These are phyloP conservation scores for Aspergillus ustus DNA, from an alignment of 2,329 filamentous ascomycete species.

Conservation along the genomic window DNA sequence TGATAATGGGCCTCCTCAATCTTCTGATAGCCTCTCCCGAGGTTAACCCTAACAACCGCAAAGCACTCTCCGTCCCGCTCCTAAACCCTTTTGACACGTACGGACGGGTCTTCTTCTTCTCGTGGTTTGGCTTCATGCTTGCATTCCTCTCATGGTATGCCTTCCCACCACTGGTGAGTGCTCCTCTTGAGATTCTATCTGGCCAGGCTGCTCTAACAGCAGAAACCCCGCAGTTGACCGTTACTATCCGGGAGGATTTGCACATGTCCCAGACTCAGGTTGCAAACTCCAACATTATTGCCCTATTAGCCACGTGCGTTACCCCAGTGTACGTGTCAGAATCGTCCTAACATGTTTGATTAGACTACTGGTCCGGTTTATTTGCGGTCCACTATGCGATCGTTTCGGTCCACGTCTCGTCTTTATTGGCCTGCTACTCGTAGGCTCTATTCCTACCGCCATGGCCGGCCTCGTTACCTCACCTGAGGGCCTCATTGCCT, in stretches of 20 bases:
- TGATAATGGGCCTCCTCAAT: slow-evolving; percentile 31
- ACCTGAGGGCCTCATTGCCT: slow-evolving; percentile 56
- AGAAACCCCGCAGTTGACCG: slow-evolving; percentile 57
- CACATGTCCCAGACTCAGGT: slow-evolving; percentile 71
- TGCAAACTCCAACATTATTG: slow-evolving; percentile 89
- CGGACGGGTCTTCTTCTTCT: slow-evolving; percentile 88
- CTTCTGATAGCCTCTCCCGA: slow-evolving; percentile 60
- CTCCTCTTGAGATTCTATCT: background rate
- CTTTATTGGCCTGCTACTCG: slow-evolving; percentile 76
- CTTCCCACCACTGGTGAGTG: slow-evolving; percentile 77
- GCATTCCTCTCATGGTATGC: slow-evolving; percentile 91
- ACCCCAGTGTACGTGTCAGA: background rate
- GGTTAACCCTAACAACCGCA: slow-evolving; percentile 82
- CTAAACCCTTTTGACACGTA: slow-evolving; percentile 80
- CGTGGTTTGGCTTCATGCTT: slow-evolving; percentile 83
- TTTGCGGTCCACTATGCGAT: slow-evolving; percentile 85
- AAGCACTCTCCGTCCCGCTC: slow-evolving; percentile 78
- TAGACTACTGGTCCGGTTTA: slow-evolving; percentile 73
- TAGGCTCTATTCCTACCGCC: slow-evolving; percentile 79
- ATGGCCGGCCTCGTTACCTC: slow-evolving; percentile 77
- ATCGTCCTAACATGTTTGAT: slow-evolving; percentile 3
- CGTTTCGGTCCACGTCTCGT: slow-evolving; percentile 78
- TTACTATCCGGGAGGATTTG: slow-evolving; percentile 81
- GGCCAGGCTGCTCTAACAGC: slow-evolving; percentile 24
- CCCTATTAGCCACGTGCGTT: slow-evolving; percentile 69